These are phyloP conservation scores for Moricandia arvensis DNA, from an alignment of 345 rosid species.

Conservation along the genomic window DNA sequence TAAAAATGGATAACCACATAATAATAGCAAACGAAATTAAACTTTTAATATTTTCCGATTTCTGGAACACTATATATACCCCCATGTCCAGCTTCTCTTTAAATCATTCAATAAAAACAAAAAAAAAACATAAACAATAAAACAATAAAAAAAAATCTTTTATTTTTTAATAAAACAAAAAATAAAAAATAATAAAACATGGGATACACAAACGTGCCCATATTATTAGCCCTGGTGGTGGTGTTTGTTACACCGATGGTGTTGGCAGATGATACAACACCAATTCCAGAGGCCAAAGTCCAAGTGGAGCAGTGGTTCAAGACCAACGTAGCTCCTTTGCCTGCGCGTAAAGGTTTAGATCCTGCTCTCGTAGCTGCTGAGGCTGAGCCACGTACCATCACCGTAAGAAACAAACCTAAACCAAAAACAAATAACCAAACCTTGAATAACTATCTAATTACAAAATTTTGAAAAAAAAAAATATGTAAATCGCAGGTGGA, in stretches of 20 bases:
- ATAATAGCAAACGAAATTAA: conserved; percentile 25
- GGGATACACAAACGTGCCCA: conserved; percentile 30
- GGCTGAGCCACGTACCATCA: conserved; percentile 37
- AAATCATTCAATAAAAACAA: conserved; percentile 3
- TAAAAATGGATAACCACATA: conserved; percentile 18
- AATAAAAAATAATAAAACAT: not conserved
- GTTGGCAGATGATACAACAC: conserved; percentile 28
- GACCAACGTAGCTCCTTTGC: conserved; percentile 31
- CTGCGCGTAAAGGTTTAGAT: conserved; percentile 44
- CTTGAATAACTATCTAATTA: not conserved
- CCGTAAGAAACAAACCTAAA: conserved; percentile 38
- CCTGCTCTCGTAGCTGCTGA: conserved; percentile 50
- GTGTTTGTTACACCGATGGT: conserved; percentile 26
- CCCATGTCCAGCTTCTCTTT: not conserved
- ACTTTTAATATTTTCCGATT: not conserved
- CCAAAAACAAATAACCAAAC: not conserved
- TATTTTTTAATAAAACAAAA: conserved; percentile 4
- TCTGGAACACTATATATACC: conserved; percentile 17
- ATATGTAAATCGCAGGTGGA: conserved; percentile 21
- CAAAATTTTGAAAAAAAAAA: not conserved
- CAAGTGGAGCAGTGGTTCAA: conserved; percentile 45
- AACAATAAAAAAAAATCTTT: not conserved
- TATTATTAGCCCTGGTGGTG: conserved; percentile 23
- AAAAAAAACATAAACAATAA: not conserved
- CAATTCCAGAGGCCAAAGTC: conserved; percentile 42